Base-by-base conservation (phyloP, 805 yeast species). In the Candida oleophila region DNA sequence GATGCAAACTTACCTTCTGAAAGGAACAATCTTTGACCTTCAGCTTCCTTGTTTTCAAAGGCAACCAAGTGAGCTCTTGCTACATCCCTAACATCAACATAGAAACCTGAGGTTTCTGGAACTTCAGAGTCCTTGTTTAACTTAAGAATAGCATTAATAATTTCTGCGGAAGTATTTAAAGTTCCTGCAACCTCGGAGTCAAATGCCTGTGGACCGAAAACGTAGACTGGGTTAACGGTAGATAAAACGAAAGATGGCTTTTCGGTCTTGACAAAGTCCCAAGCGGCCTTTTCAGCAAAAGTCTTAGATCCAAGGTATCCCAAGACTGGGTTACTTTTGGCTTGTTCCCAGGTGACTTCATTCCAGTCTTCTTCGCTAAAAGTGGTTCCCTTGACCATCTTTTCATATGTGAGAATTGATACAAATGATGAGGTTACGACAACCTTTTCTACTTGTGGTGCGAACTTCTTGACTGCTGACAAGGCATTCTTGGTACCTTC, bases 271-370 rank as follows among this genome's bases (percentile, higher is more conserved):
- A 77, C 66, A 15, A 68, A 73, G 3, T 78, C 73, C 84, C 89
- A 82, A 3, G 85, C 86, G 1, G 79, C 74, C 42, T 65, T 62
- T 57, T 84, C 89, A 15, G 87, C 85, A 49, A 76, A 73, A 35
- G 76, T 79, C 61, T 81, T 81, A n/a, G 86, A 80, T 3, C 80
- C 87, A 46, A 74, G 53, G 60, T 82, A 81, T 2, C 82, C 85
- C 38, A 49, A 48, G 18, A 58, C 52, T 2, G 71, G 62, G 52
- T 75, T 72, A 18, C 47, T 51, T 44, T 73, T 71, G 9, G 74
- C 68, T 47, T 73, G 72, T 43, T 77, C 80, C 72, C 77, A 74
- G 14, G 80, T 70, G 22, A 78, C 65, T 38, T 76, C 77, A 49
- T 81, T 81, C 81, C 85, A 80, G 22, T 70, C 62, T 14, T 66